Evolutionary conservation across 2,329 filamentous ascomycete genomes (phyloP).

Genomic region (Fusarium nurragi): DNA sequence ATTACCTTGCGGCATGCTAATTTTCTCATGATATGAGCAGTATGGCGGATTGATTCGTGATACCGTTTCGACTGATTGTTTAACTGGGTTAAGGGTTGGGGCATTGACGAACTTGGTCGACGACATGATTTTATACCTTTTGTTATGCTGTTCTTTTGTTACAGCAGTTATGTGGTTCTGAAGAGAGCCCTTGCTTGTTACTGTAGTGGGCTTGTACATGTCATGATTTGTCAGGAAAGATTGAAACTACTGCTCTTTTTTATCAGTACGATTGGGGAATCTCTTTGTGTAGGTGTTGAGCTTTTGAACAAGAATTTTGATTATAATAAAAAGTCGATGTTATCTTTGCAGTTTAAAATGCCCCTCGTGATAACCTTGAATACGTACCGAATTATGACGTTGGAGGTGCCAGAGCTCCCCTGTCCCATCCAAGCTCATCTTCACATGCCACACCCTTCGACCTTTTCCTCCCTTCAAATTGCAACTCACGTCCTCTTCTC

Average conservation of each 20-base stretch:
- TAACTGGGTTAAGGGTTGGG: constrained; percentile 8
- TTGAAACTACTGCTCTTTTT: constrained; percentile 32
- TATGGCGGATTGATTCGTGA: constrained; percentile 14
- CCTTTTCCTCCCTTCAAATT: constrained; percentile 11
- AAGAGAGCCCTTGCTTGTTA: constrained; percentile 23
- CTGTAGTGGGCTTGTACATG: constrained; percentile 15
- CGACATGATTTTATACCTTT: constrained; percentile 32
- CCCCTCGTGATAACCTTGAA: neutral
- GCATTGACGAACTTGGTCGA: constrained; percentile 17
- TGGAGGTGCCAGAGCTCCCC: constrained; percentile 28
- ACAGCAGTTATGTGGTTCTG: constrained; percentile 19
- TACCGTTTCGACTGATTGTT: constrained; percentile 6
- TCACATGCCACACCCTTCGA: constrained; percentile 38
- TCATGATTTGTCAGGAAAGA: constrained; percentile 35
- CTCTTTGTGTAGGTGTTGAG: constrained; percentile 1
- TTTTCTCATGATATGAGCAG: constrained; percentile 19
- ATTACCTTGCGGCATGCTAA: constrained; percentile 69
- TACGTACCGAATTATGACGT: constrained; percentile 42
- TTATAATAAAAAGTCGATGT: neutral
- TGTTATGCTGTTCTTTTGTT: constrained; percentile 17
- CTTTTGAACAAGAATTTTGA: neutral
- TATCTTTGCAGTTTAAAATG: neutral
- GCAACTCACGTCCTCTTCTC: constrained; percentile 1
- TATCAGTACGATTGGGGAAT: constrained; percentile 16
- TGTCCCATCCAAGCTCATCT: neutral